A percentile compares a stretch with the other conserved stretches of the same genome.
These are phyloP conservation scores for Fraxinus sp. DNA, from an alignment of 305 asterid species.

Conservation along the genomic window DNA sequence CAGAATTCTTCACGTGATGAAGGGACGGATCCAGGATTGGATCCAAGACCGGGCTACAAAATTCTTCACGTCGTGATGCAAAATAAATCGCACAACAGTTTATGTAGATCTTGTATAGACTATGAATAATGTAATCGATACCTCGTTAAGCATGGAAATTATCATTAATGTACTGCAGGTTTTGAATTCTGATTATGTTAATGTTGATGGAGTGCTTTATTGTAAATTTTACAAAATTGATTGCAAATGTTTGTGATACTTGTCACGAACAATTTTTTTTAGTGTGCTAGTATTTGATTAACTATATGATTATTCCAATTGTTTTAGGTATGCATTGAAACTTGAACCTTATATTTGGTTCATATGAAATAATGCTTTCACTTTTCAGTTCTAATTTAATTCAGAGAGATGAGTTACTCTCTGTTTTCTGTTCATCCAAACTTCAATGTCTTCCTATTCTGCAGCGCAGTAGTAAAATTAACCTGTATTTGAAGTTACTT, in stretches of 20 bases:
- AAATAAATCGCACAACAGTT: background rate
- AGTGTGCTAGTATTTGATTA: background rate
- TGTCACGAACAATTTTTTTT: background rate
- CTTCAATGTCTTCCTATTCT: conserved; percentile 6
- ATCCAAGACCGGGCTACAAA: too few relatives aligned
- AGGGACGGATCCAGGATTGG: too few relatives aligned
- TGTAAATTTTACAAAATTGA: background rate
- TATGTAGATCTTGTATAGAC: background rate
- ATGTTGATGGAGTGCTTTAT: background rate
- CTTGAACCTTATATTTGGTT: background rate
- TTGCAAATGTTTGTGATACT: background rate
- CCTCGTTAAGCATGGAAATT: background rate
- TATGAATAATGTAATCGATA: background rate
- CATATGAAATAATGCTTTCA: background rate
- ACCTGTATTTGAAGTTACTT: background rate
- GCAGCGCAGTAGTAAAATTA: background rate
- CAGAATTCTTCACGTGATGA: background rate
- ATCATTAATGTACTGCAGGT: background rate
- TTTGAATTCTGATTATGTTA: background rate
- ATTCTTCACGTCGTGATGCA: too few relatives aligned
- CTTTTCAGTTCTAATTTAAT: conserved; percentile 11
- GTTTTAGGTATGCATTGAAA: background rate
- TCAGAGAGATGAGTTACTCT: conserved; percentile 16
- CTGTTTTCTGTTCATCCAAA: conserved; percentile 1
- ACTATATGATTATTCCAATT: background rate